Conservation (phyloP, 257 asterid species). For the Forsythia viridissima region DNA sequence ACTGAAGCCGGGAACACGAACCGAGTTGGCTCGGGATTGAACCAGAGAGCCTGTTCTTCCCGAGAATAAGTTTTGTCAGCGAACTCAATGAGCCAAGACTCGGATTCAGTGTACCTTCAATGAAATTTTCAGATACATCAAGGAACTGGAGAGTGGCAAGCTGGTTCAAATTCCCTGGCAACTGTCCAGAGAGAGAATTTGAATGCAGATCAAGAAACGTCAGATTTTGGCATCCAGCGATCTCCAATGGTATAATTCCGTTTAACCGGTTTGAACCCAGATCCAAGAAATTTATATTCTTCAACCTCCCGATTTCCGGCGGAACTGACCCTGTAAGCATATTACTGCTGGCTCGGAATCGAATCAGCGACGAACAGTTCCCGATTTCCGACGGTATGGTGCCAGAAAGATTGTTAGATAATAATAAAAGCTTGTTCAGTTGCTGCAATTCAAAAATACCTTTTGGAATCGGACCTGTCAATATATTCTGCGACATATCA, state of each 20-base stretch:
- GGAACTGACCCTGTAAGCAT: constrained; percentile 65
- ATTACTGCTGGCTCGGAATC: constrained; percentile 64
- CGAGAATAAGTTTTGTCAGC: constrained; percentile 67
- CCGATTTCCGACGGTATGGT: constrained; percentile 61
- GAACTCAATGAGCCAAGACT: constrained; percentile 62
- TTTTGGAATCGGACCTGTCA: constrained; percentile 67
- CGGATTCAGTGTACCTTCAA: constrained; percentile 62
- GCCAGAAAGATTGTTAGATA: constrained; percentile 70
- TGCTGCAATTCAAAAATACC: constrained; percentile 59
- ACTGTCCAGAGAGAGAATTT: constrained; percentile 57
- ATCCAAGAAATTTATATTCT: constrained; percentile 68
- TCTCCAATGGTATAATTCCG: constrained; percentile 58
- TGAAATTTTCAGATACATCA: constrained; percentile 63
- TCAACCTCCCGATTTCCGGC: constrained; percentile 58
- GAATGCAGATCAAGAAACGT: constrained; percentile 81
- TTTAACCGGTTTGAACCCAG: constrained; percentile 63
- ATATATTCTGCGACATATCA: constrained; percentile 62
- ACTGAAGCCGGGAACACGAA: constrained; percentile 65
- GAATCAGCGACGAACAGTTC: constrained; percentile 66
- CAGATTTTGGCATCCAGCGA: constrained; percentile 69
- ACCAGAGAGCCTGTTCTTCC: constrained; percentile 61
- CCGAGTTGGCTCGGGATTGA: constrained; percentile 59
- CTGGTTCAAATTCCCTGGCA: constrained; percentile 54
- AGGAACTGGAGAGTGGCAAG: constrained; percentile 60
- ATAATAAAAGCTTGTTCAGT: constrained; percentile 57